Conservation (phyloP, 2,329 filamentous ascomycete genomes). For the Coniochaeta sp. region DNA sequence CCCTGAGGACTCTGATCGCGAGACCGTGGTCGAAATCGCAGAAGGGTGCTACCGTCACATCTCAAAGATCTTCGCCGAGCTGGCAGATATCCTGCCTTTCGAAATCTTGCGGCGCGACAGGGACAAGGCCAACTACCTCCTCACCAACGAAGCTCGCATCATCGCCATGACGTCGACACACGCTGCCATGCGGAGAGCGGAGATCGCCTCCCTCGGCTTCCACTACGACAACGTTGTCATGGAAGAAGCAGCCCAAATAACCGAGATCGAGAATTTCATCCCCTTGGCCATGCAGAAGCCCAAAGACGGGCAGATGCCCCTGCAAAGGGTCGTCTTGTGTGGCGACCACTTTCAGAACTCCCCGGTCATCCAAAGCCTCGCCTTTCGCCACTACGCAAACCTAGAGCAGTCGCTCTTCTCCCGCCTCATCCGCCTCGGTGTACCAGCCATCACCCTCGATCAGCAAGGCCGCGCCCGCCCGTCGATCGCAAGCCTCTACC, state of each 20-base stretch:
- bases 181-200: constrained; percentile 85
- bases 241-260: constrained; percentile 98
- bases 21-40: constrained; percentile 66
- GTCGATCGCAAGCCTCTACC: constrained; percentile 81
- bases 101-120: constrained; percentile 83
- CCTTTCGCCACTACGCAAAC: constrained; percentile 91
- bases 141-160: constrained; percentile 93
- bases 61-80: constrained; percentile 80
- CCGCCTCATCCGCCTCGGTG: constrained; percentile 80
- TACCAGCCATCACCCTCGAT: constrained; percentile 85
- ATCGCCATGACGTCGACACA: constrained; percentile 99
- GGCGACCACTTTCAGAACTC: constrained; percentile 97
- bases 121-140: constrained; percentile 92
- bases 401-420: constrained; percentile 94
- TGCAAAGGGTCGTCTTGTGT: constrained; percentile 86
- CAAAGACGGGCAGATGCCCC: constrained; percentile 60
- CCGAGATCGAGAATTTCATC: constrained; percentile 94
- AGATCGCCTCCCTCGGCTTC: constrained; percentile 89
- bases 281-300: constrained; percentile 87
- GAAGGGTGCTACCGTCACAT: constrained; percentile 85
- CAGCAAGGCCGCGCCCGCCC: constrained; percentile 88
- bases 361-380: constrained; percentile 88
- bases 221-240: constrained; percentile 97
- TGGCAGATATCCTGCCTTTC: constrained; percentile 90
- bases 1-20: constrained; percentile 55